Evolutionary conservation across 2,329 filamentous ascomycete genomes (phyloP).

Genomic region (Cytospora mali): DNA sequence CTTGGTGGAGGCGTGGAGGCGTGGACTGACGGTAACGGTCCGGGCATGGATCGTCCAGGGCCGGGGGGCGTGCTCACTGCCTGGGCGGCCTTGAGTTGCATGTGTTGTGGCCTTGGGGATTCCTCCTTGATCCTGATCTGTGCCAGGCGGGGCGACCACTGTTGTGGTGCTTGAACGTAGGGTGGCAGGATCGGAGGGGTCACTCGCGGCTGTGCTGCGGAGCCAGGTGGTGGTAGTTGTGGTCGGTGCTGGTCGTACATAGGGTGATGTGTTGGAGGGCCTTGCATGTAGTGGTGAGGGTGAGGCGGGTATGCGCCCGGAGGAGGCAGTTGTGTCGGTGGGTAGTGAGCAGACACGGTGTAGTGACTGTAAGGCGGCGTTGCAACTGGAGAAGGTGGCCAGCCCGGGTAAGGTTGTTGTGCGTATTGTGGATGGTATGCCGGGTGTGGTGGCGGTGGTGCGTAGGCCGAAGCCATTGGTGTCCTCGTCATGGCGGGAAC

Average conservation of each 20-base stretch:
- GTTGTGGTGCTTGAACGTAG: slow-evolving; percentile 32
- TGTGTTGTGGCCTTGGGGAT: slow-evolving; percentile 49
- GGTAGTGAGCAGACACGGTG: slow-evolving; percentile 36
- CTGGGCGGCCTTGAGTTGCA: slow-evolving; percentile 31
- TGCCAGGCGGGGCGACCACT: slow-evolving; percentile 38
- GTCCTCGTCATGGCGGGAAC: slow-evolving; percentile 80
- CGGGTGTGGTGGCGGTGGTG: slow-evolving; percentile 31
- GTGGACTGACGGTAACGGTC: slow-evolving; percentile 39
- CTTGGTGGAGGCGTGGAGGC: slow-evolving; percentile 44
- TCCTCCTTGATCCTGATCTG: slow-evolving; percentile 39
- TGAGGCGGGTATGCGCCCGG: slow-evolving; percentile 38
- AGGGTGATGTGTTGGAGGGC: slow-evolving; percentile 34
- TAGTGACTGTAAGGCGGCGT: slow-evolving; percentile 58
- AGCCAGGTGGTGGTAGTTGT: slow-evolving; percentile 30
- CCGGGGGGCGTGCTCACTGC: slow-evolving; percentile 3
- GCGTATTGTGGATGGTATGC: slow-evolving; percentile 45
- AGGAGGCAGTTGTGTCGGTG: slow-evolving; percentile 25
- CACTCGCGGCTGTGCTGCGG: slow-evolving; percentile 24
- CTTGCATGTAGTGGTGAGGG: slow-evolving; percentile 33
- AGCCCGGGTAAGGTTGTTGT: slow-evolving; percentile 48
- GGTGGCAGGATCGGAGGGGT: slow-evolving; percentile 26
- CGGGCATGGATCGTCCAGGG: slow-evolving; percentile 40
- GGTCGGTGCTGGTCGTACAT: slow-evolving; percentile 31
- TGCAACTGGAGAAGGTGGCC: slow-evolving; percentile 58
- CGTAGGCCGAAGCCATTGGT: slow-evolving; percentile 54